Conservation (phyloP, 495 filamentous ascomycete species). For the Aspergillus funiculosus region DNA sequence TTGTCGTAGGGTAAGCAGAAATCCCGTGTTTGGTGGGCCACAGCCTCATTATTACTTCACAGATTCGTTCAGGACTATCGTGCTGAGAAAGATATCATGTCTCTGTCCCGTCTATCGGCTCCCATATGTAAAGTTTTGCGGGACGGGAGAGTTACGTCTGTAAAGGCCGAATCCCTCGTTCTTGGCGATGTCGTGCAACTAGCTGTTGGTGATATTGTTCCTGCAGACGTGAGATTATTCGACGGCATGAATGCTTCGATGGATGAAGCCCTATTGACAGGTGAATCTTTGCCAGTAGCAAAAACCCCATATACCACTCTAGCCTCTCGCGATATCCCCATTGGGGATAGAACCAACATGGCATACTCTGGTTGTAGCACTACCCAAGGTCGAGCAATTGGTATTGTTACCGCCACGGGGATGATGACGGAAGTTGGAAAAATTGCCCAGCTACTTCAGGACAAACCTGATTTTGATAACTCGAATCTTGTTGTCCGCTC, state of each 20-base stretch:
- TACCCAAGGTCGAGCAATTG: conserved; percentile 61
- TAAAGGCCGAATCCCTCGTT: conserved; percentile 68
- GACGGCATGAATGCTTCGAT: conserved; percentile 74
- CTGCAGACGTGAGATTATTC: conserved; percentile 63
- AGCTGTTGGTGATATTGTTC: conserved; percentile 64
- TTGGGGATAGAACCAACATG: conserved; percentile 67
- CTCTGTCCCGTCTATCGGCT: conserved; percentile 68
- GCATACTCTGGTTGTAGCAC: conserved; percentile 64
- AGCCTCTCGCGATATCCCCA: conserved; percentile 44
- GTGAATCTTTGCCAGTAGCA: conserved; percentile 62
- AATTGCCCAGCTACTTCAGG: conserved; percentile 55
- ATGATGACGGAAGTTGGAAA: conserved; percentile 84
- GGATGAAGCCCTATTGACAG: conserved; percentile 66
- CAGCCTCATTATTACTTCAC: neutral
- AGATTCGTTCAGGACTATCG: conserved; percentile 75
- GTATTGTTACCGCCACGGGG: conserved; percentile 63
- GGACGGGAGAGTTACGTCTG: conserved; percentile 56
- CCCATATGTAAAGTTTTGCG: conserved; percentile 73
- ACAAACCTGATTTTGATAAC: conserved; percentile 56
- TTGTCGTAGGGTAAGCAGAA: conserved; percentile 53
- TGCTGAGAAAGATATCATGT: conserved; percentile 83
- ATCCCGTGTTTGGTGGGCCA: too few relatives aligned
- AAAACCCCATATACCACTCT: conserved; percentile 67
- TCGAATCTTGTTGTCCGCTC: conserved; percentile 58
- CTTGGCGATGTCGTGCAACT: conserved; percentile 75